Evolutionary conservation across 768 basidiomycete genomes (phyloP), one percentile per base, ranked within the genome.

Genomic region (Lactifluus pinguis): DNA sequence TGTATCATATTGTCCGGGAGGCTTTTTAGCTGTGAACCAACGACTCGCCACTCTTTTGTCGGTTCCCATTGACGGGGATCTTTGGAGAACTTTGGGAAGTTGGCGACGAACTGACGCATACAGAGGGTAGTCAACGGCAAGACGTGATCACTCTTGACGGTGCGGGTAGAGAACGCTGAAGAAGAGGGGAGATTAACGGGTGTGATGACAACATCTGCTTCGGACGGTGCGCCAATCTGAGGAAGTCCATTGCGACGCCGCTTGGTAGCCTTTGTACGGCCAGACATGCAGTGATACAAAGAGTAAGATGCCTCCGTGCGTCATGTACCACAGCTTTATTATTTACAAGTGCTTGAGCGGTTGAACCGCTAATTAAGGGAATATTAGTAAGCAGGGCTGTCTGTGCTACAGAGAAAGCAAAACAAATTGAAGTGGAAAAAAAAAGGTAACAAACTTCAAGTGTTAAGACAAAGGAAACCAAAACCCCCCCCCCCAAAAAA

Each of bases 1-100:
- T 80, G 77, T 15, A 80, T 70, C 5, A 85, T 60, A 9, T 71
- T 6, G 45, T 85, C 83, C 0, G 86, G 86, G 8, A 88, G 68
- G 5, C 65, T 64, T 51, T 75, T 74, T 17, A 88, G 69, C 65
- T 75, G 73, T 25, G 51, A 49, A 30, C 76, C 74, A 4, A 76
- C 73, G 2, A 57, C 60, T 38, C 1, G 19, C 64, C 64, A 66
- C 17, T 9, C 13, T 52, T 49, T 58, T 15, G 36, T 55, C 6
- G 65, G 63, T 29, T 73, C 67, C 81, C 83, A 83, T 34, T 67
- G 55, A 9, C 55, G 50, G 53, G 73, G 68, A 29, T 77, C 71
- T 34, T 69, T 70, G 41, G 75, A 74, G n/a, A 85, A 71, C 4
- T 60, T 60, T 39, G 68, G 67, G 41, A 83, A 70, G 57, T 78